Evolutionary conservation across 805 yeast genomes (phyloP).

Genomic region (Wickerhamiella shivajii): DNA sequence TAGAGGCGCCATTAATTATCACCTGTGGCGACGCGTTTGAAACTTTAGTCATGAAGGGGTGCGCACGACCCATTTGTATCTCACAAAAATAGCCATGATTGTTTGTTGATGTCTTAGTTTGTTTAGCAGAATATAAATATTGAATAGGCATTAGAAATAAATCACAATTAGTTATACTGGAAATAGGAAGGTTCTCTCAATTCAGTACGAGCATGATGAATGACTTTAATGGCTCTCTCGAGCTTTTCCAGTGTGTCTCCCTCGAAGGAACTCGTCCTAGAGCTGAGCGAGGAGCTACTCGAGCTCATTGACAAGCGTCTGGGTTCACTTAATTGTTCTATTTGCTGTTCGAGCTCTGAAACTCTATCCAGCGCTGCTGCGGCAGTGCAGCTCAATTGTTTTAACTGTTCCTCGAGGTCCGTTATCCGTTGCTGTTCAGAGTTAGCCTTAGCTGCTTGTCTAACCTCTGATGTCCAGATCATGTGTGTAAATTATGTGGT

Average conservation of each 20-base stretch:
- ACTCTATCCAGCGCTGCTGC: conserved; percentile 20
- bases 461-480: too few relatives aligned
- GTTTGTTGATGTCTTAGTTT: too few relatives aligned
- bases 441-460: too few relatives aligned
- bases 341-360: conserved; percentile 15
- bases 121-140: too few relatives aligned
- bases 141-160: conserved; percentile 1
- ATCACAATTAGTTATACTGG: conserved; percentile 11
- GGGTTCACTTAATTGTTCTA: conserved; percentile 9
- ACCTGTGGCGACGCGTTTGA: too few relatives aligned
- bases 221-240: conserved; percentile 16
- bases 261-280: conserved; percentile 6
- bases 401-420: conserved; percentile 18
- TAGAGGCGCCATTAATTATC: neutral
- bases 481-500: too few relatives aligned
- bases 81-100: too few relatives aligned
- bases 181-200: conserved; percentile 16
- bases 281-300: conserved; percentile 6
- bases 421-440: conserved; percentile 13
- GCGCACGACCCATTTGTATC: too few relatives aligned
- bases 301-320: too few relatives aligned
- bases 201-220: conserved; percentile 16
- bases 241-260: conserved; percentile 10
- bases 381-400: conserved; percentile 17
- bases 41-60: too few relatives aligned